These are phyloP conservation scores for Hypoxylon sp. DNA, from an alignment of 2,329 filamentous ascomycete genomes.

Conservation along the genomic window DNA sequence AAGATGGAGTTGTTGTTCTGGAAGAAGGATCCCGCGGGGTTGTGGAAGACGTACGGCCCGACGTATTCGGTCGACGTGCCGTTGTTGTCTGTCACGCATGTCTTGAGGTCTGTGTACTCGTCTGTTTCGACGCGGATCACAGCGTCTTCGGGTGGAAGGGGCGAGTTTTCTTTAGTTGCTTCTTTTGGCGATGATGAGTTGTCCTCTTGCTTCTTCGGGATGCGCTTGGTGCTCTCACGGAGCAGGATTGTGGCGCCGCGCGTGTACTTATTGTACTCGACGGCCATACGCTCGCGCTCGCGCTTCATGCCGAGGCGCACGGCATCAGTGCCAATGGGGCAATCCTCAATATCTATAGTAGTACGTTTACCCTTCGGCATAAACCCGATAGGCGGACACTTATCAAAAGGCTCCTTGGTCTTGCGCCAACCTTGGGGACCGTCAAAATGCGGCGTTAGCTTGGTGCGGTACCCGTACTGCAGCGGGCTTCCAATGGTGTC, in stretches of 20 bases:
- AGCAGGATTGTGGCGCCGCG: conserved; percentile 90
- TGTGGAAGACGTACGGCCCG: conserved; percentile 86
- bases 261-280: conserved; percentile 79
- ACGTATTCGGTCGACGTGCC: conserved; percentile 89
- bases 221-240: conserved; percentile 84
- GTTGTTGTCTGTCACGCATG: conserved; percentile 89
- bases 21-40: conserved; percentile 95
- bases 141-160: conserved; percentile 7
- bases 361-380: conserved; percentile 84
- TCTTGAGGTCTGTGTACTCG: conserved; percentile 81
- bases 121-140: conserved; percentile 66
- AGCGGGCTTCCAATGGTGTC: conserved; percentile 93
- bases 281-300: conserved; percentile 82
- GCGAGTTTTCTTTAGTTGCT: conserved; percentile 1
- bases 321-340: conserved; percentile 91
- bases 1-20: conserved; percentile 99
- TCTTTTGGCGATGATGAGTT: conserved; percentile 48
- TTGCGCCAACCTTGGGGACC: conserved; percentile 74
- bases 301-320: conserved; percentile 83
- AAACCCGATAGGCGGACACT: conserved; percentile 88
- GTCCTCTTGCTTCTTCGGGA: conserved; percentile 60
- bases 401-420: conserved; percentile 66
- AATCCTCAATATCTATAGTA: conserved; percentile 96
- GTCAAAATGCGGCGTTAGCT: conserved; percentile 96
- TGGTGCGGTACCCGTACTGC: conserved; percentile 95